phyloP scores from a whole-genome alignment of 805 yeast species.

The Candida corydali region DNA sequence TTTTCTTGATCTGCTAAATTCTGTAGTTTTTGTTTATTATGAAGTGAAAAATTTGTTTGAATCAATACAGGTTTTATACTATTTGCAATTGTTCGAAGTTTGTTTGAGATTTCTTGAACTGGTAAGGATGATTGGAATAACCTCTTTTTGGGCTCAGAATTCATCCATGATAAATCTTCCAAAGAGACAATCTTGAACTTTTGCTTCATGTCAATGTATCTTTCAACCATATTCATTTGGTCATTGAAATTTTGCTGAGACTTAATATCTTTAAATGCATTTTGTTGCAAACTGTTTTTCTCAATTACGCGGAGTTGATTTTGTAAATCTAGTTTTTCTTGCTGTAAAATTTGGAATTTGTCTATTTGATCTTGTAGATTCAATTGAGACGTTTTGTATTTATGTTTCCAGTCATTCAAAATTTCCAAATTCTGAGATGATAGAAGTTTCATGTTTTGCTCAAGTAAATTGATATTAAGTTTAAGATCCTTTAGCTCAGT shows the following conservation, averaged over 20 bases:
- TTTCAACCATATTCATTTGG: slow-evolving; percentile 38
- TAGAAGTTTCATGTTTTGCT: slow-evolving; percentile 36
- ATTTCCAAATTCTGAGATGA: slow-evolving; percentile 24
- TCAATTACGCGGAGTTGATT: slow-evolving; percentile 7
- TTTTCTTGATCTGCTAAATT: not conserved
- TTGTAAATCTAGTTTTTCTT: slow-evolving; percentile 23
- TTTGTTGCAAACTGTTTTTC: slow-evolving; percentile 13
- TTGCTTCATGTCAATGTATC: slow-evolving; percentile 39
- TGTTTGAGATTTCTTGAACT: not conserved
- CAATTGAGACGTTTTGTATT: slow-evolving; percentile 15
- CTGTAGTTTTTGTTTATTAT: too few relatives aligned
- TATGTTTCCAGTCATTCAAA: slow-evolving; percentile 13
- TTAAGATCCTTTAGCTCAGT: slow-evolving; percentile 37
- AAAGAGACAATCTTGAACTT: slow-evolving; percentile 15
- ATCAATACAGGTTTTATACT: not conserved
- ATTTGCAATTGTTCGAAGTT: not conserved
- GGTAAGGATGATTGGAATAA: not conserved
- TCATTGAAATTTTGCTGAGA: slow-evolving; percentile 29
- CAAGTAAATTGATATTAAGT: slow-evolving; percentile 42
- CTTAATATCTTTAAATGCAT: slow-evolving; percentile 15
- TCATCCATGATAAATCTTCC: slow-evolving; percentile 20
- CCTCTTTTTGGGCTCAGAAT: slow-evolving; percentile 1
- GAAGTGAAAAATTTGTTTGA: not conserved
- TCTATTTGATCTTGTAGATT: slow-evolving; percentile 20
- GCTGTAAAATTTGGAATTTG: slow-evolving; percentile 17